Conservation (phyloP, 345 rosid species). For the Eucalyptus marginata region DNA sequence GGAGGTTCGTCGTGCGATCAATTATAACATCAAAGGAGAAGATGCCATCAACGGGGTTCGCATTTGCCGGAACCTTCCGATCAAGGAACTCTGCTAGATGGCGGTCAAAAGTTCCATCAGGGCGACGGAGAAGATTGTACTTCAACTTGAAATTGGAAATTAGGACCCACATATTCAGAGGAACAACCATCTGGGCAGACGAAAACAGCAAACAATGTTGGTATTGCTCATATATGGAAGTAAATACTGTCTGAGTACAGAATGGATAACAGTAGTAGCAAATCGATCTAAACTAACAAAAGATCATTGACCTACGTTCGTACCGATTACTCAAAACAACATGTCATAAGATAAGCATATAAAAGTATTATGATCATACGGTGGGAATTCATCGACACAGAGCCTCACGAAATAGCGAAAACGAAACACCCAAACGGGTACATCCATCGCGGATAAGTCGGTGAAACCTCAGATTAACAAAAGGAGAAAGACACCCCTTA, state of each 20-base stretch:
- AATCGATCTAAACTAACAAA: not conserved
- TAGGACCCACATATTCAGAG: slow-evolving; percentile 81
- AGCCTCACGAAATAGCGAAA: not conserved
- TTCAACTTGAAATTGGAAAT: slow-evolving; percentile 85
- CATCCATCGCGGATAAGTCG: not conserved
- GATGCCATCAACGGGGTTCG: slow-evolving; percentile 62
- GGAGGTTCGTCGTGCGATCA: slow-evolving; percentile 41
- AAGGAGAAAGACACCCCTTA: not conserved
- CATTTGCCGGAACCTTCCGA: slow-evolving; percentile 69
- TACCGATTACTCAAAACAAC: not conserved
- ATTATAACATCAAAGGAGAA: slow-evolving; percentile 73
- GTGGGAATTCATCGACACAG: not conserved
- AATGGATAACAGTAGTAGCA: not conserved
- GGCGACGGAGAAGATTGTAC: slow-evolving; percentile 70
- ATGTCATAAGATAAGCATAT: not conserved
- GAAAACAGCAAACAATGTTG: not conserved
- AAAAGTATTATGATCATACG: not conserved
- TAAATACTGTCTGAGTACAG: not conserved
- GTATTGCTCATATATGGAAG: not conserved
- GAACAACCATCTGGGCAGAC: slow-evolving; percentile 62
- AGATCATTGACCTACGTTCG: not conserved
- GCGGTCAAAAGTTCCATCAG: slow-evolving; percentile 89
- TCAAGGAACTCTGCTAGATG: slow-evolving; percentile 90
- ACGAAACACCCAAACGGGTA: not conserved
- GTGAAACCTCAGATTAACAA: not conserved